Evolutionary conservation across 177 flowering plant genomes (phyloP), one percentile per base, ranked within the genome.

Genomic region (Viscum album): DNA sequence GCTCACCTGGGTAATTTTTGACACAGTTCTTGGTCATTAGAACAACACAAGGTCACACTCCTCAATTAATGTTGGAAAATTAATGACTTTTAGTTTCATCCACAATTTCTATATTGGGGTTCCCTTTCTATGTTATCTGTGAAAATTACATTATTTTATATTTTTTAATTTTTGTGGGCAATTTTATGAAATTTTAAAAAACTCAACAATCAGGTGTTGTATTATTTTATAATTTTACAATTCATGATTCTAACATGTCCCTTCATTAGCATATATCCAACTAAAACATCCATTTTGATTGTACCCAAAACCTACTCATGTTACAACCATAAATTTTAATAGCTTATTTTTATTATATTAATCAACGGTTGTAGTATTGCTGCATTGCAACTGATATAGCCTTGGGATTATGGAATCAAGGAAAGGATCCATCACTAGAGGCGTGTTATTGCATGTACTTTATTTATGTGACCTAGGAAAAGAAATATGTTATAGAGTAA

Each of bases 381-480:
- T 95, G 65, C 85, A 80, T 5, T 95, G 99, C 79, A 90, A 90
- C 73, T 80, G 98, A 35, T 86, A 77, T 69, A 90, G 99, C 80
- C 96, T 95, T 73, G 97, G 99, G 61, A 89, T 95, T 72, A 90
- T 95, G 91, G 96, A 98, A 34, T 90, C 99, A 30, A 87, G 92
- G 79, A 83, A 97, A 77, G 99, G 99, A 34, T 74, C 81, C 39
- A 76, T 95, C 47, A 86, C 78, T 54, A 98, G 99, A 33, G 89
- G 99, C 56, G 71, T 95, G 68, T 69, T 80, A 79, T 75, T 92
- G 56, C 89, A 88, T 84, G 99, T 31, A 45, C n/a, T n/a, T n/a
- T n/a, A n/a, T n/a, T n/a, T n/a, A n/a, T n/a, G n/a, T n/a, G n/a
- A n/a, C n/a, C n/a, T n/a, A n/a, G n/a, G n/a, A n/a, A n/a, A n/a